A percentile compares a stretch with the other conserved stretches of the same genome.
phyloP scores from a whole-genome alignment of 164 flowering plant genomes.

The Kalanchoe fedtschenkoi region DNA sequence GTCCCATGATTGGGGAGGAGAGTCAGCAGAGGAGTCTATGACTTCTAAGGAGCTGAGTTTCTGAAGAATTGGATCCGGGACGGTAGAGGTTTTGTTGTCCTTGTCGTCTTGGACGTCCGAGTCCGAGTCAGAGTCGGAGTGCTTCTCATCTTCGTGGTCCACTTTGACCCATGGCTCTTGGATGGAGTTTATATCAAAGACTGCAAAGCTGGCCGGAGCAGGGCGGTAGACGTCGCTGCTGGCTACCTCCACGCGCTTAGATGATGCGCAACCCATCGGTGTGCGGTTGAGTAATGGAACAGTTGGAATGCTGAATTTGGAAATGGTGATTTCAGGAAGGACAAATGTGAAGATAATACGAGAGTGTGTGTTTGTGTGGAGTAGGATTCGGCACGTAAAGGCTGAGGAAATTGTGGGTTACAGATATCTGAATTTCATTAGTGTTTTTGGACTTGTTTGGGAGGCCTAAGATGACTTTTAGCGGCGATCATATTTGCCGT shows the following conservation, averaged over 20 bases:
- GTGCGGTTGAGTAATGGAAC: background rate
- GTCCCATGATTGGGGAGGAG: constrained; percentile 68
- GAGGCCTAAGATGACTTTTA: background rate
- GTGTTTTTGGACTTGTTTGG: background rate
- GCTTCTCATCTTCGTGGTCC: background rate
- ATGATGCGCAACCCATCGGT: constrained; percentile 87
- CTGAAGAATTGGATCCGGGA: constrained; percentile 43
- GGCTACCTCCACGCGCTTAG: constrained; percentile 41
- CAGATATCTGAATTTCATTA: background rate
- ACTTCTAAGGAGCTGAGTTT: constrained; percentile 52
- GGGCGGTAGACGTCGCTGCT: constrained; percentile 60
- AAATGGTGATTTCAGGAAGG: background rate
- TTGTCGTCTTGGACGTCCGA: background rate
- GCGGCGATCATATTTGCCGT: background rate
- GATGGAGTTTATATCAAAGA: constrained; percentile 59
- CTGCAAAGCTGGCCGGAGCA: constrained; percentile 61
- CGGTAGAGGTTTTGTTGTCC: constrained; percentile 20
- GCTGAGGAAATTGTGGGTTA: background rate
- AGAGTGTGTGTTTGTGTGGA: background rate
- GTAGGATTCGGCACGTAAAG: background rate
- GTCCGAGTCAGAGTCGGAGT: background rate
- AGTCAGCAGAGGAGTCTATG: constrained; percentile 11
- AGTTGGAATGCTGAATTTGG: background rate
- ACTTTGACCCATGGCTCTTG: constrained; percentile 71
- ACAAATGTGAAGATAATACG: background rate